Percentiles rank a stretch among this genome's conserved stretches.
These are phyloP conservation scores for Pisolithus microcarpus DNA, from an alignment of 768 basidiomycete genomes.

Conservation along the genomic window DNA sequence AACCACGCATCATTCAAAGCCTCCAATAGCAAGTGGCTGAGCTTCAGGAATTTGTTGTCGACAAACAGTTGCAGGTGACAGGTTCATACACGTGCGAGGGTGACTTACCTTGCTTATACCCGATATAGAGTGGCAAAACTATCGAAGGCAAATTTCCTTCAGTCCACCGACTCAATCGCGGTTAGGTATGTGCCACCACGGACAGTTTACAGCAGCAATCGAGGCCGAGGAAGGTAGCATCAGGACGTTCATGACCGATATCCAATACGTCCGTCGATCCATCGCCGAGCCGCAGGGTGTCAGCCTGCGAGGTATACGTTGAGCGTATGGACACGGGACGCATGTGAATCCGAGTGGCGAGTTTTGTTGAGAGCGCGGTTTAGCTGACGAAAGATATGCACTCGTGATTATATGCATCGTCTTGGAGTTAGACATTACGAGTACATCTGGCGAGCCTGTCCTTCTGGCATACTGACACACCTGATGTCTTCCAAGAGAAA, in stretches of 20 bases:
- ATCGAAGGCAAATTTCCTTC: constrained; percentile 29
- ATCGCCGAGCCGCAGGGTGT: no score
- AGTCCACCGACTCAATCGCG: constrained; percentile 24
- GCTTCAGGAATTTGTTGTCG: constrained; percentile 45
- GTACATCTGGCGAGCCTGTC: no score
- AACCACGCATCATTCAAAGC: constrained; percentile 45
- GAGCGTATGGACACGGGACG: no score
- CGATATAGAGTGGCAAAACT: constrained; percentile 30
- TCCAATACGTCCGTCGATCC: constrained; percentile 14
- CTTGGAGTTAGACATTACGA: background rate
- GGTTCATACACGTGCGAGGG: background rate
- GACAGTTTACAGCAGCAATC: constrained; percentile 32
- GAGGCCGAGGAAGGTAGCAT: constrained; percentile 34
- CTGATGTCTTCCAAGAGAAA: no score
- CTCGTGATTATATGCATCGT: background rate
- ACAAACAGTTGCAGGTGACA: background rate
- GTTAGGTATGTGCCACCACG: background rate
- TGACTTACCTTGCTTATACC: constrained; percentile 30
- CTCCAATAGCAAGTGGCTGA: constrained; percentile 53
- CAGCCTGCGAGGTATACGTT: no score
- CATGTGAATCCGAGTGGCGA: no score
- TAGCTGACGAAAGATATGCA: no score
- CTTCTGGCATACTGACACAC: no score
- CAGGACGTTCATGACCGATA: constrained; percentile 26
- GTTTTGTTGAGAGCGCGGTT: no score